Evolutionary conservation across 495 filamentous ascomycete genomes (phyloP), one percentile per base, ranked within the genome.

Genomic region (Penicillium lagena): DNA sequence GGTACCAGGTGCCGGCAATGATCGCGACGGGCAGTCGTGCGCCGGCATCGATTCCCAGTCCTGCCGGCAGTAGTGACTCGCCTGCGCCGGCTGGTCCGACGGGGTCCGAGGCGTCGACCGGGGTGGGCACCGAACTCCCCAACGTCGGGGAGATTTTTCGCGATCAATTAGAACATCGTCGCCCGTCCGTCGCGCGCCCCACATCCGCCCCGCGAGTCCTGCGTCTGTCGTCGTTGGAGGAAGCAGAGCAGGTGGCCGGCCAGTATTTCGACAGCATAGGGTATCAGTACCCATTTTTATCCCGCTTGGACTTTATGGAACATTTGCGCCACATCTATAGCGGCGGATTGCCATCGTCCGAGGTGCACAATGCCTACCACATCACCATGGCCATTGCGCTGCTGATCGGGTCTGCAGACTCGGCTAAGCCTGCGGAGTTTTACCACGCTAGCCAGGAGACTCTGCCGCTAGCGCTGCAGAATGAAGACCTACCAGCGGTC

Each of bases 111-210:
- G 37, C 54, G 2, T 52, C 58, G n/a, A 47, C 52, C 0, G 52
- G 46, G 0, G 62, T 66, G 8, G 63, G 61, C 1, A 52, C 60
- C 2, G 65, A 68, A 35, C 46, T 71, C 12, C 69, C 69, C 27
- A 71, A 72, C 35, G 63, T 72, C 7, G 64, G 67, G 9, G 69
- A 72, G 48, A 70, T 72, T 28, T 70, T 72, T 56, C 62, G 69
- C 29, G 66, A 72, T 50, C 62, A 70, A 37, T 43, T 72, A 29
- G 69, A 72, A 50, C 59, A 72, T 42, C 66, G 69, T 12, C 61
- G 64, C 11, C 67, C 61, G 10, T 63, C 64, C 0, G 50, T 70
- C 7, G 62, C 69, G 7, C 64, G 67, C n/a, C 60, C 66, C 27
- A 34, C 57, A n/a, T 51, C 56, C 2, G 60, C 62, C 10, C 64